A percentile compares a stretch with the other conserved stretches of the same genome.
phyloP scores from a whole-genome alignment of 306 rosid species.

The Calophaca sinica region DNA sequence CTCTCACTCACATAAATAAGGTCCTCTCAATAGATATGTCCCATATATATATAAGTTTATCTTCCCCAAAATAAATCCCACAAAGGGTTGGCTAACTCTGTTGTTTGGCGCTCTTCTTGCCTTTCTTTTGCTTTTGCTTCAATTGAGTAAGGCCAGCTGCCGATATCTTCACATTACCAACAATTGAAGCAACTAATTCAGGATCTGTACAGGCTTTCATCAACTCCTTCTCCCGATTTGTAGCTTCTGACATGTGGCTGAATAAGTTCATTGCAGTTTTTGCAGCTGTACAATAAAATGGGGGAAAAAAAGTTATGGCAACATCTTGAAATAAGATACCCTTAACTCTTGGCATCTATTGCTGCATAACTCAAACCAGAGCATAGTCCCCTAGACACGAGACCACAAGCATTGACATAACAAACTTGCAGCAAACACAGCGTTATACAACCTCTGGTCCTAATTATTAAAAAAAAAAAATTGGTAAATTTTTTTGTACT shows the following conservation, averaged over 20 bases:
- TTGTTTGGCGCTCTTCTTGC: conserved; percentile 72
- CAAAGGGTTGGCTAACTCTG: conserved; percentile 38
- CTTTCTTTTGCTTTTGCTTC: conserved; percentile 95
- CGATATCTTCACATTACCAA: conserved; percentile 86
- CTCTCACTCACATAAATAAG: too few relatives aligned
- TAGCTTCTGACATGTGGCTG: conserved; percentile 91
- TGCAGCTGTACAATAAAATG: conserved; percentile 61
- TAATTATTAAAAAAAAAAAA: too few relatives aligned
- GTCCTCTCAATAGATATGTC: too few relatives aligned
- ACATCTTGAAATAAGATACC: conserved; percentile 27
- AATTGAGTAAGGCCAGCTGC: conserved; percentile 90
- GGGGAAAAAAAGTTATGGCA: not conserved
- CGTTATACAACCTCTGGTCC: not conserved
- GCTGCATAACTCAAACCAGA: conserved; percentile 23
- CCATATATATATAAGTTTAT: too few relatives aligned
- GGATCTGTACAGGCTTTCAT: conserved; percentile 98
- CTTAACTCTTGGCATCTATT: not conserved
- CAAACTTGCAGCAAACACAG: not conserved
- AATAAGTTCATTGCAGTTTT: conserved; percentile 93
- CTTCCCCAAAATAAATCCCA: conserved; percentile 15
- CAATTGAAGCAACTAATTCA: conserved; percentile 80
- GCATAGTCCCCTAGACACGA: not conserved
- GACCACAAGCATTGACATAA: not conserved
- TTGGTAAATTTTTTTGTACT: too few relatives aligned
- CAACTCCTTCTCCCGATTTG: conserved; percentile 87